phyloP scores from a whole-genome alignment of 805 yeast genomes.

The Yarrowia divulgata region DNA sequence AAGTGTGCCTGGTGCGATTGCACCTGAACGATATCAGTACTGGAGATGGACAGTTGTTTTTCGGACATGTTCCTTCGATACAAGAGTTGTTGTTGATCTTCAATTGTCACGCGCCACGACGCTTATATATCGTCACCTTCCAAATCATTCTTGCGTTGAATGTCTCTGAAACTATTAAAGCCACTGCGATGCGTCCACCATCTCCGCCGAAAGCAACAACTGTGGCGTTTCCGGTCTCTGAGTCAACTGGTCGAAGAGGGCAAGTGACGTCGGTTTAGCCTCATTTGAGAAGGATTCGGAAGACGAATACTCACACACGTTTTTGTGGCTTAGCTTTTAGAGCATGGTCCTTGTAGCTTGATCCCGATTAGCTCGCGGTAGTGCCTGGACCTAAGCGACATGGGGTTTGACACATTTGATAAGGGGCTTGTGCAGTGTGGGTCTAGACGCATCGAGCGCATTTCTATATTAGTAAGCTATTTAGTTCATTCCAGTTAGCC shows the following conservation, averaged over 20 bases:
- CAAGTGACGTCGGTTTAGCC: background rate
- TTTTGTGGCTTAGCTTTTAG: constrained; percentile 6
- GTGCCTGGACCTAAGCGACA: no score
- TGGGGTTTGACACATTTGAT: no score
- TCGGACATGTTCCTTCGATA: background rate
- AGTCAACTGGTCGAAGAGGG: background rate
- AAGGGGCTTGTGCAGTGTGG: background rate
- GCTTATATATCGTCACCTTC: background rate
- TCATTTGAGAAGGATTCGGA: background rate
- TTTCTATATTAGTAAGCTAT: background rate
- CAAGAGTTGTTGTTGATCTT: no score
- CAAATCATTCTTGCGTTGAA: background rate
- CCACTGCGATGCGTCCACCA: constrained; percentile 1
- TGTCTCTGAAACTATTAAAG: background rate
- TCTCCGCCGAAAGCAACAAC: background rate
- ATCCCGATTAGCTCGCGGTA: background rate
- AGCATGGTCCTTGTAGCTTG: background rate
- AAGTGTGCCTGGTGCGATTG: background rate
- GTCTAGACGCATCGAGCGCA: no score
- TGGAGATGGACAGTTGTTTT: constrained; percentile 4
- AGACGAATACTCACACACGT: background rate
- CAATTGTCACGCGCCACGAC: background rate
- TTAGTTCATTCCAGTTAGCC: background rate
- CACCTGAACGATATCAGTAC: constrained; percentile 3
- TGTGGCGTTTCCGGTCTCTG: constrained; percentile 6